Base-by-base conservation (phyloP, 495 filamentous ascomycete species). In the Penicillium bialowiezense region DNA sequence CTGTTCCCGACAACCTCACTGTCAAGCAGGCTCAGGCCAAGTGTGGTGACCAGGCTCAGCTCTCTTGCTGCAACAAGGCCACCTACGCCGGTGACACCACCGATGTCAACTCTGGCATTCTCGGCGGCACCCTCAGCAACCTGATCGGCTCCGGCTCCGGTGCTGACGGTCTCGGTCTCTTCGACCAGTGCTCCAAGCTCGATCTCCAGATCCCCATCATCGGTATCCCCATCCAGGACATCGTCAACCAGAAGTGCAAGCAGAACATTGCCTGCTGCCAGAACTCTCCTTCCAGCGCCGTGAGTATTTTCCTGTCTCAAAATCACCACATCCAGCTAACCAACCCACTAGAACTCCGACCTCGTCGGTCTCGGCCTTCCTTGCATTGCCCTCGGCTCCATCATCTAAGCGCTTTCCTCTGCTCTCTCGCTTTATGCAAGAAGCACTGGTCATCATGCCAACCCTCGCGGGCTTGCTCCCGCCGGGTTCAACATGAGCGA, bases 211-310 rank as follows among this genome's bases (percentile, higher is more conserved):
- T 63, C 49, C 47, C 51, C 45, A 52, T 60, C 47, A 46, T 60
- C 18, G 49, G 36, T 17, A 38, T 68, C 26, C 62, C 65, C 24
- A 50, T 75, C 17, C 39, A 62, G 39, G 73, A 77, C 43, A 38
- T 77, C 23, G 44, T 75, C 53, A 63, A 74, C 59, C 62, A 57
- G 63, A 62, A 73, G 55, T 77, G 74, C 74, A 73, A 74, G 67
- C 70, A 73, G 66, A 72, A 68, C 60, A 70, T 71, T 55, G 74
- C 74, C 52, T 77, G 74, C 59, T 77, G 74, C 70, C 74, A 77
- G 68, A 59, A 66, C 61, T 70, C 70, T 46, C 60, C 60, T 28
- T 57, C 58, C 54, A 50, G 49, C 26, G 67, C 71, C 44, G 68
- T 72, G 45, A 60, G 72, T 52, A 32, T 33, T 18, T 17, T 37